Evolutionary conservation across 352 stramenopile species (phyloP), one percentile per base, ranked within the genome.

Genomic region (Pseudoperonospora humuli): DNA sequence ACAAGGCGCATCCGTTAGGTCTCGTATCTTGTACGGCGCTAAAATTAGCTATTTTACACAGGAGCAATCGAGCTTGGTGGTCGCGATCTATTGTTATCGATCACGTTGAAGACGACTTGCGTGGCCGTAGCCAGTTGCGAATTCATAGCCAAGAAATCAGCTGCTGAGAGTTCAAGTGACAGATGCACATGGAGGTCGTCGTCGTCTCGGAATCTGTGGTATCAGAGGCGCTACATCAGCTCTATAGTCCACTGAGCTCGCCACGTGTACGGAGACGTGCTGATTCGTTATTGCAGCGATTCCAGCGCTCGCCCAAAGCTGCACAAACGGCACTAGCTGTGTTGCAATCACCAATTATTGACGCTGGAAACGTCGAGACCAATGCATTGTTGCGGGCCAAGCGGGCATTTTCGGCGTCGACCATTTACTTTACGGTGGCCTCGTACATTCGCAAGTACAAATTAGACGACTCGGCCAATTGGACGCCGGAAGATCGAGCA

Each of bases 381-480:
- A 57, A 65, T 24, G 50, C 56, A 15, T 51, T 77, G 33, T 32
- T 68, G 33, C 59, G 65, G 42, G 61, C 61, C 14, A 77, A 86
- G 50, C 78, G 75, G 31, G 63, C 70, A 28, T 88, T 88, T 31
- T 58, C 75, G 7, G 78, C 71, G 2, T 84, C 76, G 5, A 91
- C 75, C 3, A 54, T 88, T 21, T 91, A 91, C 60, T 70, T 73
- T 29, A 67, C 64, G 2, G 78, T 84, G 19, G 57, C 75, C 13
- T 74, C 61, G 7, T 86, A 84, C 42, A 60, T 82, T 42, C 72
- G 70, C 54, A 84, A 77, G 46, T 85, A 83, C 59, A 83, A 81
- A 43, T 55, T 90, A 18, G 71, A 88, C 8, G 61, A 79, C n/a
- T 53, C 56, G 0, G 39, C 45, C 20, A 59, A 56, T 3, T 86